Base-by-base conservation (phyloP, 495 filamentous ascomycete genomes). In the Daldinia vernicosa region DNA sequence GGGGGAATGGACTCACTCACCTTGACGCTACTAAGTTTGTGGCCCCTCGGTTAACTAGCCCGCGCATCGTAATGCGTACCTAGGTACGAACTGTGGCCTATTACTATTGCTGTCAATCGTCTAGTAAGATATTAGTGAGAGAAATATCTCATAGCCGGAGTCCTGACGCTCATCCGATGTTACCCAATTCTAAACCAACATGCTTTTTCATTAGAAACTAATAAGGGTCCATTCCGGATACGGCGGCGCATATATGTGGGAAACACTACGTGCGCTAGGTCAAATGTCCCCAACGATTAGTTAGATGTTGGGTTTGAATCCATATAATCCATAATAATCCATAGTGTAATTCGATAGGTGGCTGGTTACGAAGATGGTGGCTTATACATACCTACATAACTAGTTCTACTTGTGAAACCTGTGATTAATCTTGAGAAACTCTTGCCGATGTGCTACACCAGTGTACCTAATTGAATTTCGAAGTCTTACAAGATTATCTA, bases 281-380 rank as follows among this genome's bases (percentile, higher is more conserved):
- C 43, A 22, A 22, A 47, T 19, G 9, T 2, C 8, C 17, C 17
- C 43, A 47, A 47, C 43, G 43, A 24, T 47, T 22, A 40, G 15
- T 0, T 27, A 47, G 19, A 24, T 47, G 43, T 47, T 47, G 43
- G 12, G 9, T 47, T 47, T 40, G 43, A 47, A 22, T 40, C 37
- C 33, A 37, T 37, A 37, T 30, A 30, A 30, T 6, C 26, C 26
- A 27, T 27, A 27, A 27, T 33, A 33, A 33, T 11, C 8, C 32
- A 11, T 33, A 33, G 11, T 2, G 1, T 55, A 71, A 55, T 63
- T 58, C 5, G n/a, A 47, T 58, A 43, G 24, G 35, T 51, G 33
- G 6, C 56, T 47, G 60, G 14, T 53, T 51, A 51, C 19, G 12
- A n/a, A 56, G 56, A 56, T 0, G 35, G 55, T 40, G 63, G 32